These are phyloP conservation scores for Sugiyamaella boreocaroliniensis DNA, from an alignment of 805 yeast species.

Conservation along the genomic window DNA sequence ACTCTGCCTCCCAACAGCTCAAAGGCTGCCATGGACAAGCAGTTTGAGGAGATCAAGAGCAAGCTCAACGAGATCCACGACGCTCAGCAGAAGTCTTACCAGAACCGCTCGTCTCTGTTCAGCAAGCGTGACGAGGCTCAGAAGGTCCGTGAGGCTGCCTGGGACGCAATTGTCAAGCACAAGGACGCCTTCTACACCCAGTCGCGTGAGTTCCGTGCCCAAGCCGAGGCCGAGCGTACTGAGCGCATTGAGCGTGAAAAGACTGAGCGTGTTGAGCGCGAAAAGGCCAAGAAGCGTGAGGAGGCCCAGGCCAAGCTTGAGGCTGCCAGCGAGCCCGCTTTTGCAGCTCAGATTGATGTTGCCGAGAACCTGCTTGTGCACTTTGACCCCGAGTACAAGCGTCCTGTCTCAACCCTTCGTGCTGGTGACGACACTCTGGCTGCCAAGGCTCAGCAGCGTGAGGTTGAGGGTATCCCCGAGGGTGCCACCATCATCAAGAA, in stretches of 20 bases:
- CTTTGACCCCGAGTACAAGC: conserved; percentile 75
- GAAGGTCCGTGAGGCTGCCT: conserved; percentile 62
- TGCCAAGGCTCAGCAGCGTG: conserved; percentile 26
- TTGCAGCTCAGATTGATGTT: conserved; percentile 65
- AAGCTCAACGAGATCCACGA: conserved; percentile 61
- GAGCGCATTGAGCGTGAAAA: conserved; percentile 66
- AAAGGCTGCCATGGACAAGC: conserved; percentile 59
- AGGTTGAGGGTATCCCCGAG: conserved; percentile 50
- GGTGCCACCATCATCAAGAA: conserved; percentile 58
- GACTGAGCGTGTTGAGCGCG: conserved; percentile 47
- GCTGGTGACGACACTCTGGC: conserved; percentile 27
- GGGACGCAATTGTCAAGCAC: conserved; percentile 58
- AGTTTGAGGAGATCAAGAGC: conserved; percentile 59
- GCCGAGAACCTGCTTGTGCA: conserved; percentile 65
- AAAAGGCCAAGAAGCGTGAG: conserved; percentile 46
- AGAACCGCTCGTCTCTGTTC: conserved; percentile 58
- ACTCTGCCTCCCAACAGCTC: conserved; percentile 44
- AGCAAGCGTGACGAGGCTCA: conserved; percentile 61
- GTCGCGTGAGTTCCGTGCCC: conserved; percentile 61
- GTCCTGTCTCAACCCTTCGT: conserved; percentile 37
- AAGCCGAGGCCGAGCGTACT: conserved; percentile 60
- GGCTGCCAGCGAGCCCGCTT: conserved; percentile 74
- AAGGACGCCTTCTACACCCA: conserved; percentile 71
- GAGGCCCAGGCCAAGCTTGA: conserved; percentile 66
- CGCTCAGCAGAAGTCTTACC: conserved; percentile 53